Evolutionary conservation across 371 early-diverging fungal species (phyloP).

Genomic region (Nematocida ironsii): DNA sequence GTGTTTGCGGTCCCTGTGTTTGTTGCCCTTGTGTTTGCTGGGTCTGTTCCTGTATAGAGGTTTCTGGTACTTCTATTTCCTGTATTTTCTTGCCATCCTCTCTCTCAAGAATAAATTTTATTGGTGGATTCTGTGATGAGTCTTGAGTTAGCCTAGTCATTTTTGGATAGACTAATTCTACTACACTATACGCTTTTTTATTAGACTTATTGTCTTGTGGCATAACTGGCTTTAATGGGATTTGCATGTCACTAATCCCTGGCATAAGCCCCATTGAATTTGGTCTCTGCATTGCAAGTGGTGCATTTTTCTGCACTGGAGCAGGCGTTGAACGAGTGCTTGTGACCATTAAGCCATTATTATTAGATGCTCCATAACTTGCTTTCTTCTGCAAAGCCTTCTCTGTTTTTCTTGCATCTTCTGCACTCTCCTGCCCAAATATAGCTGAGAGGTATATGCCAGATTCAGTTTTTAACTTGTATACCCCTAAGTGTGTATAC

Average conservation of each 20-base stretch:
- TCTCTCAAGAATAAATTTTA: background rate
- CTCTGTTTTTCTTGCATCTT: background rate
- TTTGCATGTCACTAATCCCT: no score
- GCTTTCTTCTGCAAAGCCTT: background rate
- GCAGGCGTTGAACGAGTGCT: background rate
- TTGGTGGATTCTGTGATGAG: background rate
- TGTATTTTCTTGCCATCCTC: background rate
- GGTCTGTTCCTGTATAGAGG: no score
- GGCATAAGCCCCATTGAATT: no score
- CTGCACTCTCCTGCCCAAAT: conserved; percentile 57
- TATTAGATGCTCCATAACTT: background rate
- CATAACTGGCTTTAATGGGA: background rate
- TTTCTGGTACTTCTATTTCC: background rate
- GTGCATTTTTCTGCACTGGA: background rate
- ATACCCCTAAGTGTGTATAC: conserved; percentile 66
- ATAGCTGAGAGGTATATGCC: conserved; percentile 53
- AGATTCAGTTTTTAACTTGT: conserved; percentile 45
- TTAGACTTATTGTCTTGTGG: background rate
- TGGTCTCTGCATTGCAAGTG: background rate
- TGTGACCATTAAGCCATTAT: background rate
- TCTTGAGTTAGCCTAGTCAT: background rate
- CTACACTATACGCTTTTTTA: background rate
- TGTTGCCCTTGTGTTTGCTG: no score
- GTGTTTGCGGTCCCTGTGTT: background rate
- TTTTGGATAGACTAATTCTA: conserved; percentile 6